Percentiles rank a stretch among this genome's conserved stretches.
Evolutionary conservation across 2,329 filamentous ascomycete genomes (phyloP).

Genomic region (Arthrobotrys sinensis): DNA sequence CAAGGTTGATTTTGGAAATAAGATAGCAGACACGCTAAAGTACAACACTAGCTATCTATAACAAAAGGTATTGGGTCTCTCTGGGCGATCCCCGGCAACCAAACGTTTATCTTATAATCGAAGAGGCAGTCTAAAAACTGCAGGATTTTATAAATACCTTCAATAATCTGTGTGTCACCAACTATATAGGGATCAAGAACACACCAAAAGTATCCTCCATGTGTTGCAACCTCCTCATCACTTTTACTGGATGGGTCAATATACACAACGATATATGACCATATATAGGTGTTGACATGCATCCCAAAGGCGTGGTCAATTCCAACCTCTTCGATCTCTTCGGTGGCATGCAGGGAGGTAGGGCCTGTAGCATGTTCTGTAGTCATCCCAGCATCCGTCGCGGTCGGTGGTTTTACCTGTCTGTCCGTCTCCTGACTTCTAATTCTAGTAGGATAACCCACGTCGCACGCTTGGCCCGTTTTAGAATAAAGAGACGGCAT

Average conservation of each 20-base stretch:
- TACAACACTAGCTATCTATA: too few species aligned
- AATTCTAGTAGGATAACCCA: neutral
- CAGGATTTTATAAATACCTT: constrained; percentile 1
- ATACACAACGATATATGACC: constrained; percentile 11
- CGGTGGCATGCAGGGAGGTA: neutral
- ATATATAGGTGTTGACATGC: constrained; percentile 11
- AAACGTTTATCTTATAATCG: constrained; percentile 6
- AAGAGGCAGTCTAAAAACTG: constrained; percentile 8
- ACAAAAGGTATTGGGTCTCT: constrained; percentile 8
- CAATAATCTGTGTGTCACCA: neutral
- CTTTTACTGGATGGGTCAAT: neutral
- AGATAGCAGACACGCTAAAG: too few species aligned
- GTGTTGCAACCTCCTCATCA: neutral
- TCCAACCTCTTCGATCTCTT: neutral
- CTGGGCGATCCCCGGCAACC: constrained; percentile 14
- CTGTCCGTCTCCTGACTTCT: neutral
- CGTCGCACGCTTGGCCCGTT: neutral
- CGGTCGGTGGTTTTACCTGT: neutral
- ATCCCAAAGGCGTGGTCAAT: constrained; percentile 13
- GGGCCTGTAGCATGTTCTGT: neutral
- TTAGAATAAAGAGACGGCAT: constrained; percentile 2
- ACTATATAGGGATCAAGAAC: constrained; percentile 6
- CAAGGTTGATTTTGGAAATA: too few species aligned
- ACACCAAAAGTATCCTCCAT: neutral
- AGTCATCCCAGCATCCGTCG: too few species aligned